Evolutionary conservation across 345 rosid genomes (phyloP).

Genomic region (Lumnitzera racemosa): DNA sequence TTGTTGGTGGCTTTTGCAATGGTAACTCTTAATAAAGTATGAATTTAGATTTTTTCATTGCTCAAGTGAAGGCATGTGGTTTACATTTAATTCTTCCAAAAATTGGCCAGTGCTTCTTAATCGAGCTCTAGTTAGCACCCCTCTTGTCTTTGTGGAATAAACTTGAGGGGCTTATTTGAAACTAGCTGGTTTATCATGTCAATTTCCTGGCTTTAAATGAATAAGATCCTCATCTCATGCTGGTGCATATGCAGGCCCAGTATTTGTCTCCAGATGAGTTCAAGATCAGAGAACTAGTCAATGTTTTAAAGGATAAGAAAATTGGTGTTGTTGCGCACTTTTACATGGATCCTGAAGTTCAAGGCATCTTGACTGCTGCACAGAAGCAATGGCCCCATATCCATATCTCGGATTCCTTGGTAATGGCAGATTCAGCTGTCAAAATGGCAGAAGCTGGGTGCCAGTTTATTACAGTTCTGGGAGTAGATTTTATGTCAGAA

Average conservation of each 20-base stretch:
- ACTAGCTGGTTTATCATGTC: no score
- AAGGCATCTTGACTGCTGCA: conserved; percentile 91
- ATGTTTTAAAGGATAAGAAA: conserved; percentile 68
- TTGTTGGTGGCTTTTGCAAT: neutral
- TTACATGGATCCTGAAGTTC: conserved; percentile 99
- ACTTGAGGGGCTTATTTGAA: no score
- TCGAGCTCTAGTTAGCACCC: no score
- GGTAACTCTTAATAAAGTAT: no score
- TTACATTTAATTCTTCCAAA: no score
- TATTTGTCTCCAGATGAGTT: conserved; percentile 68
- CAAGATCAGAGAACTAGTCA: conserved; percentile 62
- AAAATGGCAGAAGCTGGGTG: conserved; percentile 94
- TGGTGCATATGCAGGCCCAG: conserved; percentile 55
- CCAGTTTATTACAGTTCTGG: conserved; percentile 74
- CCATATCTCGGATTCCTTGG: conserved; percentile 84
- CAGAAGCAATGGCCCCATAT: conserved; percentile 92
- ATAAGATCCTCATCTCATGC: conserved; percentile 15
- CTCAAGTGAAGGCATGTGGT: no score
- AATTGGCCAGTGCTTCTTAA: no score
- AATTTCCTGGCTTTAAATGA: neutral
- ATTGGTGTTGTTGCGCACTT: conserved; percentile 92
- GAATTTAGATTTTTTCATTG: no score
- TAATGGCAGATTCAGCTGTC: conserved; percentile 96
- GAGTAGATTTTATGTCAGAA: conserved; percentile 98
- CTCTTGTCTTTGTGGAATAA: no score